A percentile compares a stretch with the other conserved stretches of the same genome.
These are phyloP conservation scores for Sporothrix curviconia DNA, from an alignment of 2,329 filamentous ascomycete genomes.

Conservation along the genomic window DNA sequence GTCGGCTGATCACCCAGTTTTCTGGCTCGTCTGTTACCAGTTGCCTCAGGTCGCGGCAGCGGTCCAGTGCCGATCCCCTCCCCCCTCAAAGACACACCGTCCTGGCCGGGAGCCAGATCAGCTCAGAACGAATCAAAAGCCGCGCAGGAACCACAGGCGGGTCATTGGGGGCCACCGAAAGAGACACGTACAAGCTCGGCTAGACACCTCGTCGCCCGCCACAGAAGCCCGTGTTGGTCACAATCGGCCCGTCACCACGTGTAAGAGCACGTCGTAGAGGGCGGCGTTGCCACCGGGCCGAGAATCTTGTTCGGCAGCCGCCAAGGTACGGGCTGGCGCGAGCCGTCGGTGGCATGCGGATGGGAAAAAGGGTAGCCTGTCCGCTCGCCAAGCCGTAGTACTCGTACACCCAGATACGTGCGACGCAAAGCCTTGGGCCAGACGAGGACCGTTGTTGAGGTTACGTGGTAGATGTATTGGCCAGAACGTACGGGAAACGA, in stretches of 20 bases:
- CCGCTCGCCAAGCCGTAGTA: no score
- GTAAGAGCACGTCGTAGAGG: conserved; percentile 65
- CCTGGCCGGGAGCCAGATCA: conserved; percentile 61
- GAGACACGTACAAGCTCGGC: conserved; percentile 72
- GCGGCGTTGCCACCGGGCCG: conserved; percentile 54
- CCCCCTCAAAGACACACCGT: no score
- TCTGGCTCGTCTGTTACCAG: conserved; percentile 73
- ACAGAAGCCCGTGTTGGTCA: conserved; percentile 65
- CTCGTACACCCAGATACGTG: no score
- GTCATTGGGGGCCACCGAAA: conserved; percentile 73
- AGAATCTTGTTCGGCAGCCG: conserved; percentile 43
- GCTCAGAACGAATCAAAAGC: conserved; percentile 71
- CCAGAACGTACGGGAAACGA: conserved; percentile 44
- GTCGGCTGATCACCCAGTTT: conserved; percentile 68
- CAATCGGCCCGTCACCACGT: conserved; percentile 58
- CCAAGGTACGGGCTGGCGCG: conserved; percentile 49
- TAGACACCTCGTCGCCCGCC: conserved; percentile 63
- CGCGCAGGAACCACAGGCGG: conserved; percentile 60
- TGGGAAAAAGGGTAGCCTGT: no score
- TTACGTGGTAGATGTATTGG: conserved; percentile 65
- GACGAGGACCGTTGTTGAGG: conserved; percentile 58
- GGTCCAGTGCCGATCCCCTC: no score
- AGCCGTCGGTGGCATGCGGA: conserved; percentile 47
- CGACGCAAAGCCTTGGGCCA: no score
- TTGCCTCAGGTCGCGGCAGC: conserved; percentile 82